Evolutionary conservation across 805 yeast genomes (phyloP), one percentile per base, ranked within the genome.

Genomic region (Torulaspora gathmanii): DNA sequence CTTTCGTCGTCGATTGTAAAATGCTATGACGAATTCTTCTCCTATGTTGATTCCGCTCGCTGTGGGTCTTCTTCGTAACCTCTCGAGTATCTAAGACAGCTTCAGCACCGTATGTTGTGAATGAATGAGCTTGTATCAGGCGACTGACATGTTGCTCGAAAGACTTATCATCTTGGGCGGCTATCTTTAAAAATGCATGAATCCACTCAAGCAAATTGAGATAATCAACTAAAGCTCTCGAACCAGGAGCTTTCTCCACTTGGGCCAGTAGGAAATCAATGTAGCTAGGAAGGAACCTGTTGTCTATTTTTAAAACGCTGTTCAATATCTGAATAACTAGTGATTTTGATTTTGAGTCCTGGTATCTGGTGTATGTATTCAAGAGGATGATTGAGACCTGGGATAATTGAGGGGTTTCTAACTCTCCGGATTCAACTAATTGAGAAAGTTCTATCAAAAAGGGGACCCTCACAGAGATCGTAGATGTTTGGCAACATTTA

Each of bases 121-220:
- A 60, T 13, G 67, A 48, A 33, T 69, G 69, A n/a, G 70, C 67
- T 40, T 72, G 63, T 37, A 79, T 53, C 33, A 80, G 60, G 36
- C 58, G 52, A 69, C 73, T 10, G 64, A 58, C 16, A 54, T 60
- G 26, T 59, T 58, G 27, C 13, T 60, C 54, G 35, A 70, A 65
- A 16, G 53, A 29, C 1, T 50, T 56, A 3, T 56, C 37, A 23
- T 56, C 54, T 5, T 58, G 45, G 16, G 55, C 45, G 40, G 45
- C 13, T 34, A 60, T 49, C 20, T 50, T 53, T 3, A 67, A 35
- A 60, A 77, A 55, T 38, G 60, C 59, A 40, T 72, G 70, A 37
- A 71, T 63, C 89, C 90, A 84, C 13, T 71, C 70, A 33, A 84
- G 65, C 20, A 84, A 62, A 23, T 82, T 73, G 51, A 80, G 59